Conservation (phyloP, 2,329 filamentous ascomycete genomes). For the Hymenoscyphus linearis region DNA sequence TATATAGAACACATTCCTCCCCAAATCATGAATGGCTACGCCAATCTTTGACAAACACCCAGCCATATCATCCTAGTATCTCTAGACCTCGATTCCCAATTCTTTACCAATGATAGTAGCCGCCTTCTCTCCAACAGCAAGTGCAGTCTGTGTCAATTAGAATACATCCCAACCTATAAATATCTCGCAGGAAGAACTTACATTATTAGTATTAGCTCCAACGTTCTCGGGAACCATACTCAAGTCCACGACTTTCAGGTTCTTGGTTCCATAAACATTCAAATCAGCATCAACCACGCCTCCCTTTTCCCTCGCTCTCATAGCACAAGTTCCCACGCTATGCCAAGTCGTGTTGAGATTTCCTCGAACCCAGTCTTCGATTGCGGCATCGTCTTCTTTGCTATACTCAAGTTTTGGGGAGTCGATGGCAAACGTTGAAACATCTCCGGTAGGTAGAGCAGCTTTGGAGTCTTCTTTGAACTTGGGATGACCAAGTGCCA, state of each 20-base stretch:
- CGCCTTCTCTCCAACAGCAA: slow-evolving; percentile 38
- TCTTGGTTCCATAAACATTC: slow-evolving; percentile 36
- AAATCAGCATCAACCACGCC: slow-evolving; percentile 37
- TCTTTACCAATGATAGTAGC: slow-evolving; percentile 37
- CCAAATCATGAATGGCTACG: not conserved
- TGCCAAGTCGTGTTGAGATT: slow-evolving; percentile 39
- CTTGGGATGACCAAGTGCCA: slow-evolving; percentile 38
- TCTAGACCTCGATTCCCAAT: slow-evolving; percentile 31
- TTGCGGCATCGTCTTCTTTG: slow-evolving; percentile 32
- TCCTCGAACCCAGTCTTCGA: slow-evolving; percentile 39
- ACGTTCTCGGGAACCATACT: slow-evolving; percentile 34
- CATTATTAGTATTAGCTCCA: slow-evolving; percentile 41
- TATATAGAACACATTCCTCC: too few species aligned
- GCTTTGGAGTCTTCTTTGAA: slow-evolving; percentile 41
- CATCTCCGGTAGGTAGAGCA: slow-evolving; percentile 23
- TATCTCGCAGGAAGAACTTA: not conserved
- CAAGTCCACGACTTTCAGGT: slow-evolving; percentile 41
- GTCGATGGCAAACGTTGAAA: slow-evolving; percentile 24
- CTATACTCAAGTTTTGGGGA: slow-evolving; percentile 36
- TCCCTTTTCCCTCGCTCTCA: slow-evolving; percentile 33
- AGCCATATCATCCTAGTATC: not conserved
- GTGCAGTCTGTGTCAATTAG: slow-evolving; percentile 31
- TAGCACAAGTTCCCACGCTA: slow-evolving; percentile 37
- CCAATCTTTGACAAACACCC: not conserved
- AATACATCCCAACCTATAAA: not conserved